Percentiles rank a stretch among this genome's conserved stretches.
These are phyloP conservation scores for Athelia sp. DNA, from an alignment of 1,284 basidiomycete species.

Conservation along the genomic window DNA sequence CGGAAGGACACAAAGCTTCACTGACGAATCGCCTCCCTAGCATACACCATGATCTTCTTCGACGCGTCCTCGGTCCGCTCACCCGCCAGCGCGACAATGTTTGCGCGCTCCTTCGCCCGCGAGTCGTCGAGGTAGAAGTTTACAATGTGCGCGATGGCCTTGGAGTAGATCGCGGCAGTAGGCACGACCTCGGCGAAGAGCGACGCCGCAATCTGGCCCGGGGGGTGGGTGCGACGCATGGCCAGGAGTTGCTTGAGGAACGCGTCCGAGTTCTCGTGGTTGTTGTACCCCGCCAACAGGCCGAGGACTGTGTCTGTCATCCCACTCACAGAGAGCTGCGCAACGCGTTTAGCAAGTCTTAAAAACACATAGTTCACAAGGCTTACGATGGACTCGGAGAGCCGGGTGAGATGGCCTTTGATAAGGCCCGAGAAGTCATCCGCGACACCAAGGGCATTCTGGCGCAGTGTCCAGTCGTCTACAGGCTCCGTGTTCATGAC, in stretches of 20 bases:
- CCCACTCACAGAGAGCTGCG: neutral
- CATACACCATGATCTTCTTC: slow-evolving; percentile 35
- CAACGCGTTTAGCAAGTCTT: neutral
- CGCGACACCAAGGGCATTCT: slow-evolving; percentile 36
- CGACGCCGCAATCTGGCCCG: slow-evolving; percentile 30
- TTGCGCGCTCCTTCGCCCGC: slow-evolving; percentile 31
- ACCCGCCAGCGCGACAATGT: slow-evolving; percentile 35
- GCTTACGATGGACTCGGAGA: slow-evolving; percentile 13
- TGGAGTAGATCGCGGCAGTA: slow-evolving; percentile 47
- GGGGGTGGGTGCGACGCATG: neutral
- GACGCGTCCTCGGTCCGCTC: slow-evolving; percentile 18
- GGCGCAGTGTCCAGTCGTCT: slow-evolving; percentile 55
- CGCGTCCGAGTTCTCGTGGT: neutral
- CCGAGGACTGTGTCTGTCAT: neutral
- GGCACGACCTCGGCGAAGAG: slow-evolving; percentile 46
- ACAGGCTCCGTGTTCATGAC: slow-evolving; percentile 52
- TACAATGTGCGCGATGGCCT: slow-evolving; percentile 52
- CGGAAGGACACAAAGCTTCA: neutral
- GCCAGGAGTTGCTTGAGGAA: neutral
- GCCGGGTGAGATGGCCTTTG: slow-evolving; percentile 32
- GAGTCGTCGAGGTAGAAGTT: slow-evolving; percentile 56
- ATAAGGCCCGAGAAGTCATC: slow-evolving; percentile 35
- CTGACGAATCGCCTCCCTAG: slow-evolving; percentile 42
- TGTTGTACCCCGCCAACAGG: neutral
- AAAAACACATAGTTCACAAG: slow-evolving; percentile 22